Conservation (phyloP, 371 early-diverging fungal species). For the Aphelidium insulamus region DNA sequence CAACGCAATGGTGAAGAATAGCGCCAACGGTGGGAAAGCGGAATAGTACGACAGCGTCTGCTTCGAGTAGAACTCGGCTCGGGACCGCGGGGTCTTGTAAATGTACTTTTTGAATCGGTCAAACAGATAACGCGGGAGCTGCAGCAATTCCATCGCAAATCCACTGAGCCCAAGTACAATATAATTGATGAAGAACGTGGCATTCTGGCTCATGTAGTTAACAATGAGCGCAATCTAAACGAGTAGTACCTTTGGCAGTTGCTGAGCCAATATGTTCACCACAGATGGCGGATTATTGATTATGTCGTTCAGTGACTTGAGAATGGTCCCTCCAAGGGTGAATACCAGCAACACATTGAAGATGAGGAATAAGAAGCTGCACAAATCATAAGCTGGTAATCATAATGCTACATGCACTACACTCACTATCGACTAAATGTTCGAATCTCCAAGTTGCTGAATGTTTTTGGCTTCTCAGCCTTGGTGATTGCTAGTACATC, state of each 20-base stretch:
- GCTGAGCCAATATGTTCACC: slow-evolving; percentile 39
- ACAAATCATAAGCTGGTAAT: no score
- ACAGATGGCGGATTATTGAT: slow-evolving; percentile 37
- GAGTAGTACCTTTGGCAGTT: slow-evolving; percentile 24
- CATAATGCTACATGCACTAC: no score
- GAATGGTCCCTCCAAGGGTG: slow-evolving; percentile 50
- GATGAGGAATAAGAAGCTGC: slow-evolving; percentile 61
- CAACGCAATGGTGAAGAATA: slow-evolving; percentile 59
- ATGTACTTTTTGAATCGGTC: slow-evolving; percentile 18
- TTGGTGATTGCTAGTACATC: no score
- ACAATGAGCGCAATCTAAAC: slow-evolving; percentile 1
- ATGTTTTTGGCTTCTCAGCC: no score
- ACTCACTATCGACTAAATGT: no score
- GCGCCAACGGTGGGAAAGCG: no score
- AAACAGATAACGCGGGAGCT: slow-evolving; percentile 26
- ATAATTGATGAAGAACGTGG: slow-evolving; percentile 56
- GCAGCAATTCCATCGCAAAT: slow-evolving; percentile 44
- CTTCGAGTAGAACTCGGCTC: slow-evolving; percentile 28
- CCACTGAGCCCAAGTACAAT: slow-evolving; percentile 42
- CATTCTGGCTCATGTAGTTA: slow-evolving; percentile 23
- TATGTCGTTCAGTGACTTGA: slow-evolving; percentile 41
- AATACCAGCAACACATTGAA: slow-evolving; percentile 72
- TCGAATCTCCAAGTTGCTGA: no score
- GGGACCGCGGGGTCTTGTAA: slow-evolving; percentile 44
- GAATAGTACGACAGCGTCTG: no score